phyloP scores from a whole-genome alignment of 2,329 filamentous ascomycete genomes.

The Fusarium miscanthi region DNA sequence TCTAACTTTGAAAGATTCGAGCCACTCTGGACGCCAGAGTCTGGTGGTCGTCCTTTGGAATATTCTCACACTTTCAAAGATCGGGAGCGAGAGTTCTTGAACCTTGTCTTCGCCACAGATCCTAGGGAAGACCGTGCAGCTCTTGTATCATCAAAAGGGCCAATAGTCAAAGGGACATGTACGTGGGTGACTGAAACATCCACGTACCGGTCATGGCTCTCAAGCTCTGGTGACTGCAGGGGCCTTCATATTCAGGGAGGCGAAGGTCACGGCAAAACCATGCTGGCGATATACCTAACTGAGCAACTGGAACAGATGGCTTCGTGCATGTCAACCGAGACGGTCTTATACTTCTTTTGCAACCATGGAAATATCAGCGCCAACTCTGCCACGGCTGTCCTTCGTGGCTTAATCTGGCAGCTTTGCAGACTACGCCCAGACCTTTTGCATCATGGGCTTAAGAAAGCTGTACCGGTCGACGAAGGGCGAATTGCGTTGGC shows the following conservation, averaged over 20 bases:
- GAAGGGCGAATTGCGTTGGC: background rate
- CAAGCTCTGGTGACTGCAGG: background rate
- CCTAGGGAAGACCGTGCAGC: slow-evolving; percentile 1
- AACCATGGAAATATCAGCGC: background rate
- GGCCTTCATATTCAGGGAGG: slow-evolving; percentile 1
- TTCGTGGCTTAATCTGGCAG: slow-evolving; percentile 20
- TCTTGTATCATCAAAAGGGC: background rate
- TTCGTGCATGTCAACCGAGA: background rate
- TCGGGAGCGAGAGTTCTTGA: background rate
- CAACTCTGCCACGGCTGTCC: slow-evolving; percentile 3
- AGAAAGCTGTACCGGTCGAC: background rate
- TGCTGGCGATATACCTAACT: slow-evolving; percentile 2
- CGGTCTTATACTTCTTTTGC: slow-evolving; percentile 26
- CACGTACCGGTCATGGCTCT: slow-evolving; percentile 7
- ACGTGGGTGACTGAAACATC: background rate
- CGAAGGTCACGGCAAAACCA: slow-evolving; percentile 16
- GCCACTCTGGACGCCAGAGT: background rate
- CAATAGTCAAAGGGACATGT: background rate
- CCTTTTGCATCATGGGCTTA: background rate
- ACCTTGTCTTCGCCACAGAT: background rate
- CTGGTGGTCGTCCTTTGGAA: background rate
- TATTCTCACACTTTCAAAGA: background rate
- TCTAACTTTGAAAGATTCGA: background rate
- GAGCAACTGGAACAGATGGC: slow-evolving; percentile 6
- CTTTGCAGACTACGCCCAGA: background rate